Conservation (phyloP, 306 rosid species). For the Cucurbita moschata region DNA sequence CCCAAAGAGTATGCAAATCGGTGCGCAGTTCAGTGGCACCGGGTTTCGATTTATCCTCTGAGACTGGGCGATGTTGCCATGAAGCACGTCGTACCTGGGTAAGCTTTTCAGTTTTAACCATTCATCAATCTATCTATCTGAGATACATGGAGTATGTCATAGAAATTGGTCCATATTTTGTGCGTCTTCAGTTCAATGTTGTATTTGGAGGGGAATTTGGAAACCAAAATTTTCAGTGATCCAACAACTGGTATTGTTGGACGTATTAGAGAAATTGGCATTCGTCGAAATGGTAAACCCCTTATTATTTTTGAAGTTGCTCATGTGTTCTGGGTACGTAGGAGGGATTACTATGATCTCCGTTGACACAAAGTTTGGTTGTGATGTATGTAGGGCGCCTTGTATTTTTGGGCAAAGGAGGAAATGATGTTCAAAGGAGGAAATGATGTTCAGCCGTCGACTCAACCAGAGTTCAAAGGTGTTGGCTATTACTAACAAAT, state of each 20-base stretch:
- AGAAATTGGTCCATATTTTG: background rate
- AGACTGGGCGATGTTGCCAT: conserved; percentile 32
- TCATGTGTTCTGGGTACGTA: background rate
- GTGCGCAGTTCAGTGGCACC: conserved; percentile 73
- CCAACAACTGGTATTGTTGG: conserved; percentile 61
- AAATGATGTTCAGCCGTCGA: conserved; percentile 19
- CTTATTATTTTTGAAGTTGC: background rate
- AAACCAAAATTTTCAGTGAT: conserved; percentile 61
- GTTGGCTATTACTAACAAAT: conserved; percentile 48
- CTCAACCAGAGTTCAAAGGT: conserved; percentile 23
- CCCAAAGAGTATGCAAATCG: conserved; percentile 72
- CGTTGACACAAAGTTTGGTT: background rate
- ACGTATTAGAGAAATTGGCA: conserved; percentile 57
- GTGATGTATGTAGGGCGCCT: conserved; percentile 51
- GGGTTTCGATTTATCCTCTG: conserved; percentile 56
- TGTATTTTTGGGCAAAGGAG: conserved; percentile 54
- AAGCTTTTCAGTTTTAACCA: conserved; percentile 1
- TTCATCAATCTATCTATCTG: background rate
- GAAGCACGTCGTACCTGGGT: conserved; percentile 50
- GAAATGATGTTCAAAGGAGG: conserved; percentile 38
- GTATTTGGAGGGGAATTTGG: conserved; percentile 79
- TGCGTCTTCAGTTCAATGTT: conserved; percentile 40
- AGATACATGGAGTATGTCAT: background rate
- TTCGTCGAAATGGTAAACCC: conserved; percentile 56
- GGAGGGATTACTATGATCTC: background rate